Percentiles rank a stretch among this genome's conserved stretches.
Conservation (phyloP, 352 stramenopile species). For the Thalassiosira pacifica region DNA sequence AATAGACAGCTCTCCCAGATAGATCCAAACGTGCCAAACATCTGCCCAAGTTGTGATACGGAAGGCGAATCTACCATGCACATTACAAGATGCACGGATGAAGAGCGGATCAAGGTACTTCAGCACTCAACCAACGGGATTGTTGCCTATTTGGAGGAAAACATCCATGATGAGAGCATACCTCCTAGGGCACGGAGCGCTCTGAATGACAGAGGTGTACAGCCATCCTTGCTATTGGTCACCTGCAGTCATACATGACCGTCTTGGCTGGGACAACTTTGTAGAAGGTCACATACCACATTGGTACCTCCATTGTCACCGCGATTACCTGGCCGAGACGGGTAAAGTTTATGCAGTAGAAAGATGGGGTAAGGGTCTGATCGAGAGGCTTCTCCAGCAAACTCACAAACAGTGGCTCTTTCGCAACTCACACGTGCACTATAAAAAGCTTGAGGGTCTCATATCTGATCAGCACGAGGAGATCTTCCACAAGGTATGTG, state of each 20-base stretch:
- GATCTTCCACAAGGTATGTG: conserved; percentile 5
- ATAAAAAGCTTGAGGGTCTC: conserved; percentile 8
- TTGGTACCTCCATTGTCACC: too few relatives aligned
- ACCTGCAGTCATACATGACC: background rate
- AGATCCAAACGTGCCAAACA: conserved; percentile 10
- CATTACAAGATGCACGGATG: conserved; percentile 45
- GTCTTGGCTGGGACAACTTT: conserved; percentile 30
- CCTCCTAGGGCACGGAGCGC: background rate
- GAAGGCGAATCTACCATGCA: conserved; percentile 35
- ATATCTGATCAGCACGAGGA: conserved; percentile 1
- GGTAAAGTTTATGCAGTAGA: too few relatives aligned
- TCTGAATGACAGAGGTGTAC: background rate
- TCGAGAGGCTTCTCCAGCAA: background rate
- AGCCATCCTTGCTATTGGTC: background rate
- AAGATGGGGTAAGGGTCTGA: background rate
- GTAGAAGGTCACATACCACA: background rate
- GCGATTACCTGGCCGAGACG: too few relatives aligned
- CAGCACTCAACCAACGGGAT: too few relatives aligned
- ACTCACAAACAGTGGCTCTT: conserved; percentile 39
- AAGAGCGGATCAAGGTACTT: background rate
- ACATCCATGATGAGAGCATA: conserved; percentile 9
- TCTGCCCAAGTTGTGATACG: conserved; percentile 43
- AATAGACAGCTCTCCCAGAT: conserved; percentile 36
- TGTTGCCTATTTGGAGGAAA: too few relatives aligned
- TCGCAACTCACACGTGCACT: conserved; percentile 12